A percentile compares a stretch with the other conserved stretches of the same genome.
Conservation (phyloP, 805 yeast genomes). For the Nakazawaea sp. region DNA sequence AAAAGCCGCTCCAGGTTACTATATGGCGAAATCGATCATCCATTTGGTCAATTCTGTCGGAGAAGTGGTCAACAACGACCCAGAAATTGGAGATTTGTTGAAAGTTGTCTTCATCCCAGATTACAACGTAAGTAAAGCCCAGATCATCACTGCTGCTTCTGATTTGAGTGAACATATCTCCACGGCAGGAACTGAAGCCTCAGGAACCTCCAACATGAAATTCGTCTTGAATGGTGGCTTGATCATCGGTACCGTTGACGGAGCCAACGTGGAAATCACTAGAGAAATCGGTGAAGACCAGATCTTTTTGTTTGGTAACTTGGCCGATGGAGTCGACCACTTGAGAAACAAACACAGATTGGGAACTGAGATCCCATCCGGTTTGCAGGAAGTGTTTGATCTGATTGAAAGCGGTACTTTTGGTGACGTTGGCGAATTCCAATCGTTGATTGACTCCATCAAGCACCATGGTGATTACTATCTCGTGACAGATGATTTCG, state of each 20-base stretch:
- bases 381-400: slow-evolving; percentile 54
- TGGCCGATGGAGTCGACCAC: slow-evolving; percentile 85
- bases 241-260: slow-evolving; percentile 92
- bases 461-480: slow-evolving; percentile 76
- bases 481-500: slow-evolving; percentile 85
- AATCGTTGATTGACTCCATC: slow-evolving; percentile 62
- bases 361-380: slow-evolving; percentile 51
- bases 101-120: slow-evolving; percentile 89
- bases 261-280: slow-evolving; percentile 93
- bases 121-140: slow-evolving; percentile 92
- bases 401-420: slow-evolving; percentile 65
- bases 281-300: slow-evolving; percentile 92
- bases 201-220: slow-evolving; percentile 95
- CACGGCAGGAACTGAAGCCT: slow-evolving; percentile 96
- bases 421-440: slow-evolving; percentile 62
- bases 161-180: slow-evolving; percentile 92
- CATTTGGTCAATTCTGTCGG: slow-evolving; percentile 79
- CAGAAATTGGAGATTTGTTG: slow-evolving; percentile 64
- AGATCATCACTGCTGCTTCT: slow-evolving; percentile 82
- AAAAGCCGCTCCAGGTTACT: slow-evolving; percentile 96
- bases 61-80: slow-evolving; percentile 72
- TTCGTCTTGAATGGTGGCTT: slow-evolving; percentile 92
- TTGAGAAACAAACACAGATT: slow-evolving; percentile 69
- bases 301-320: slow-evolving; percentile 85
- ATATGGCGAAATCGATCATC: slow-evolving; percentile 88